Conservation (phyloP, 306 rosid species). For the Mucuna pruriens region DNA sequence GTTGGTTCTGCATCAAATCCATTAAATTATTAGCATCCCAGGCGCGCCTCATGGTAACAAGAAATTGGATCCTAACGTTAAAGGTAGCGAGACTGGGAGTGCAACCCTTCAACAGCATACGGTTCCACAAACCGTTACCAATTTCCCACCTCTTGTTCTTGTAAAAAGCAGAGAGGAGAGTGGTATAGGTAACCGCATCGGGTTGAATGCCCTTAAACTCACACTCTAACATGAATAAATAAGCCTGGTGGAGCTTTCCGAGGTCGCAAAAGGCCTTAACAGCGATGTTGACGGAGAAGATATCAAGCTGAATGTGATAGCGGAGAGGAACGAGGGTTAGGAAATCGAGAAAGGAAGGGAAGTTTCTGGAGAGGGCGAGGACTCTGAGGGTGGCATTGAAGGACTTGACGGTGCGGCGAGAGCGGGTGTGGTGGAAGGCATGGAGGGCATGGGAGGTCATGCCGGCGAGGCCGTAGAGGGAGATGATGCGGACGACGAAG, state of each 20-base stretch:
- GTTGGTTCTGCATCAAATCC: constrained; percentile 56
- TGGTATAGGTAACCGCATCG: constrained; percentile 73
- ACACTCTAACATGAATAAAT: constrained; percentile 56
- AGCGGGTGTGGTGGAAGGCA: constrained; percentile 64
- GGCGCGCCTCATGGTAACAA: constrained; percentile 54
- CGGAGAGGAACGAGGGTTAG: constrained; percentile 25
- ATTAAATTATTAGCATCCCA: constrained; percentile 75
- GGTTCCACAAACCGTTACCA: constrained; percentile 85
- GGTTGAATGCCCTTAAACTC: constrained; percentile 64
- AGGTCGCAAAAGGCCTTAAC: constrained; percentile 64
- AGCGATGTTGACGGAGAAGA: constrained; percentile 60
- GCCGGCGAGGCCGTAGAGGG: constrained; percentile 75
- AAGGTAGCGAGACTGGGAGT: constrained; percentile 68
- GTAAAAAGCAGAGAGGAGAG: constrained; percentile 72
- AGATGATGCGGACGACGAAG: constrained; percentile 67
- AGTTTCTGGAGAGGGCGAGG: constrained; percentile 50
- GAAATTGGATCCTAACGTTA: constrained; percentile 73
- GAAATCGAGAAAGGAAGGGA: constrained; percentile 45
- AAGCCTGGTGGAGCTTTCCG: constrained; percentile 53
- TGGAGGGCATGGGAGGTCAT: constrained; percentile 66
- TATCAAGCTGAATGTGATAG: constrained; percentile 56
- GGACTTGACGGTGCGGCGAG: constrained; percentile 72
- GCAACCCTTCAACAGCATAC: constrained; percentile 72
- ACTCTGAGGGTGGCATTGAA: constrained; percentile 73
- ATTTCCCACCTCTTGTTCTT: constrained; percentile 48